phyloP scores from a whole-genome alignment of 1,139 yeast species.

The Debaryomyces sp. region DNA sequence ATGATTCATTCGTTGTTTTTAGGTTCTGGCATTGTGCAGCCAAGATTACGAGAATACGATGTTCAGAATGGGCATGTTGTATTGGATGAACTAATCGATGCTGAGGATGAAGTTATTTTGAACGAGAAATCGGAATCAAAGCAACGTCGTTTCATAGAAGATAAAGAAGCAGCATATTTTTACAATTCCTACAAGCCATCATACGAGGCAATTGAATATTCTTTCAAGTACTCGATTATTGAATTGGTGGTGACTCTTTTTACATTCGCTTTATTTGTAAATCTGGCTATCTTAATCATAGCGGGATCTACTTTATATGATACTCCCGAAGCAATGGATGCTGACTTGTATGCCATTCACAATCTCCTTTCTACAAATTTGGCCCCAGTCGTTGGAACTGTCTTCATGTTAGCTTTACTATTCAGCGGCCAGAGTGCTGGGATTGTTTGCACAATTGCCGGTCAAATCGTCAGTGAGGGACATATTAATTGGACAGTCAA shows the following conservation, averaged over 20 bases:
- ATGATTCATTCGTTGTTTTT: slow-evolving; percentile 81
- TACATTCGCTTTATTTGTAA: slow-evolving; percentile 77
- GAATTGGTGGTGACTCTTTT: slow-evolving; percentile 67
- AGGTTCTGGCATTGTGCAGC: slow-evolving; percentile 77
- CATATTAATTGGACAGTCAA: slow-evolving; percentile 72
- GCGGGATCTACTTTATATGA: slow-evolving; percentile 75
- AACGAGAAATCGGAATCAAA: slow-evolving; percentile 14
- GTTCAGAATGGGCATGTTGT: slow-evolving; percentile 44
- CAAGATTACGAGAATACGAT: slow-evolving; percentile 67
- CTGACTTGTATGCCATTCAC: slow-evolving; percentile 75
- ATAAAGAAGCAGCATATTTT: slow-evolving; percentile 36
- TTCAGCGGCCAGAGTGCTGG: slow-evolving; percentile 85
- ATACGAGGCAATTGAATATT: slow-evolving; percentile 61
- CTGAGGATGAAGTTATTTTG: slow-evolving; percentile 13
- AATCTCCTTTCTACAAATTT: slow-evolving; percentile 55
- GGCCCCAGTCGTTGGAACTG: slow-evolving; percentile 74
- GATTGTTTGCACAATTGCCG: slow-evolving; percentile 84
- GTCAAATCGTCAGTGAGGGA: slow-evolving; percentile 85
- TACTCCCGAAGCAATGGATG: slow-evolving; percentile 66
- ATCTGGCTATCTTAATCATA: slow-evolving; percentile 73
- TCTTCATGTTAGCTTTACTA: slow-evolving; percentile 74
- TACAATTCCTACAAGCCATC: slow-evolving; percentile 62
- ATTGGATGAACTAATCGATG: slow-evolving; percentile 21
- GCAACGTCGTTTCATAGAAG: slow-evolving; percentile 14
- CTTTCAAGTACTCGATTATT: slow-evolving; percentile 64